Base-by-base conservation (phyloP, 225 moss, liverwort and hornwort genomes). In the Physcomitrellopsis africana region DNA sequence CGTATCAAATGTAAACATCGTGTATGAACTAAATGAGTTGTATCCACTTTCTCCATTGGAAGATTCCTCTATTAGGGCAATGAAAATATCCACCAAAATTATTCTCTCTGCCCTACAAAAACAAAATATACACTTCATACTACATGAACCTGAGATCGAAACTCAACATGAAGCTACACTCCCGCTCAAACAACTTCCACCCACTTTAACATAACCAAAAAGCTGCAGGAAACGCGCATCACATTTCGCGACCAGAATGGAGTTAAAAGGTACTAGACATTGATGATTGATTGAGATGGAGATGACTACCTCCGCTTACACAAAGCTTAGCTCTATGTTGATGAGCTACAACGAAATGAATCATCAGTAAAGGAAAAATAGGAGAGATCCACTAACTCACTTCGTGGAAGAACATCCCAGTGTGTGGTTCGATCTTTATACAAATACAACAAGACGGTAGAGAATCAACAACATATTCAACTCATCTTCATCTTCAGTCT, bases 381-480 rank as follows among this genome's bases (percentile, higher is more conserved):
- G 69, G 41, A 61, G 70, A 70, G 54, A 67, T 69, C 65, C 84
- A 70, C 58, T 69, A 53, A 74, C 73, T 66, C 70, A 60, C 49
- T 1, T 46, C 74, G 63, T 45, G 4, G 49, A 66, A 11, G 11
- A 60, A 26, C 62, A 74, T 58, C 61, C 63, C 66, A 71, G 22
- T 61, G 65, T 44, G 78, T 41, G 57, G 27, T 51, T 68, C 56
- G 42, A 29, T 72, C 67, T 82, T 77, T 87, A 63, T 77, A 84
- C 75, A 87, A 77, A 60, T 78, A 54, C 65, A 82, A 75, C 54
- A 54, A 75, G 59, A 74, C 65, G 58, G 66, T 68, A 59, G 56
- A 73, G 59, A 58, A 49, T 14, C 24, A 7, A 37, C 32, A 37
- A 37, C 32, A 37, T 37, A 37, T 37, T 37, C 32, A 37, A 37